These are phyloP conservation scores for Phytopythium mirpurense DNA, from an alignment of 352 stramenopile species.

Conservation along the genomic window DNA sequence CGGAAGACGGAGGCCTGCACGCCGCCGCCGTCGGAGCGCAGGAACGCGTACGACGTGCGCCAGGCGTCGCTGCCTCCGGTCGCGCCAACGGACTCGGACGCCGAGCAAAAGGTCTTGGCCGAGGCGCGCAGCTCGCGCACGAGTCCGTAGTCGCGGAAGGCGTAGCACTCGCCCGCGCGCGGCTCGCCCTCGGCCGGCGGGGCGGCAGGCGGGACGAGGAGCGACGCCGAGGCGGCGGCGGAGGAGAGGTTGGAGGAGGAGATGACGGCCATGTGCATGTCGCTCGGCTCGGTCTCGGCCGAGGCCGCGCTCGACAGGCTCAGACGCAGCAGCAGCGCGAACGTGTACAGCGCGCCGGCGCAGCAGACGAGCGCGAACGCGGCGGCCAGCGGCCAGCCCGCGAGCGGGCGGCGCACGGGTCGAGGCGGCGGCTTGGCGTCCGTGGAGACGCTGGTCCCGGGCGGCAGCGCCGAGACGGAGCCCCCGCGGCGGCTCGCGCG, in stretches of 20 bases:
- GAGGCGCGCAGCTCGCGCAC: conserved; percentile 1
- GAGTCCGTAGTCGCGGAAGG: conserved; percentile 3
- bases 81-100: background rate
- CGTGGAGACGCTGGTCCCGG: background rate
- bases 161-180: conserved; percentile 3
- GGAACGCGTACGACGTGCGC: background rate
- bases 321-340: background rate
- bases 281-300: background rate
- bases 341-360: background rate
- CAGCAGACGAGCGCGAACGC: background rate
- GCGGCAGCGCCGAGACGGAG: background rate
- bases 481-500: background rate
- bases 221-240: no score
- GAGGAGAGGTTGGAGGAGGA: no score
- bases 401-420: no score
- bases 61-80: background rate
- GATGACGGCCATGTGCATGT: no score
- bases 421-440: background rate
- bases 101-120: background rate
- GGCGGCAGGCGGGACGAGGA: no score
- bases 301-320: background rate
- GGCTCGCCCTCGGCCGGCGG: no score
- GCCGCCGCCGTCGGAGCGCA: background rate
- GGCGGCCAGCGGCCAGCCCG: background rate
- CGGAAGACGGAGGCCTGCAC: background rate